phyloP scores from a whole-genome alignment of 768 basidiomycete species.

The Suillus fuscotomentosus region DNA sequence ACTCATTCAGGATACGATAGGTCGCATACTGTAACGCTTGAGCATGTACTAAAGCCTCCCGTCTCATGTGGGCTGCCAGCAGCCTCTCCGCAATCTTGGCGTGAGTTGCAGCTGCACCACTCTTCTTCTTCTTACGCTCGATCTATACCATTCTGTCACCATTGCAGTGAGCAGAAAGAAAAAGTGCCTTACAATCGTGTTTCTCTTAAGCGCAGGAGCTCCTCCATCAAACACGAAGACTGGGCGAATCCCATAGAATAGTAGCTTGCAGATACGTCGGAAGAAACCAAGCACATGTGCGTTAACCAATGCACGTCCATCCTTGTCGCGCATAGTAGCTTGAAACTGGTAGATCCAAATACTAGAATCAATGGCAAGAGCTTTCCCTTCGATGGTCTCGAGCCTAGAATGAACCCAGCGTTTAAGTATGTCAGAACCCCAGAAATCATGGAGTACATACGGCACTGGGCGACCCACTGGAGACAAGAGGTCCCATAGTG shows the following conservation, averaged over 20 bases:
- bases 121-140: conserved; percentile 88
- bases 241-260: conserved; percentile 97
- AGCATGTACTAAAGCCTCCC: conserved; percentile 76
- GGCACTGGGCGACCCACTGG: conserved; percentile 95
- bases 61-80: conserved; percentile 89
- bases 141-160: conserved; percentile 44
- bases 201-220: conserved; percentile 85
- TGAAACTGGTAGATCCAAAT: conserved; percentile 99
- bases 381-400: conserved; percentile 93
- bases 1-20: background rate
- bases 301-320: conserved; percentile 86
- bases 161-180: background rate
- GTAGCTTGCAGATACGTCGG: conserved; percentile 86
- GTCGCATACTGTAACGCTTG: conserved; percentile 40
- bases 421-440: conserved; percentile 3
- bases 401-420: conserved; percentile 48
- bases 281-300: conserved; percentile 92
- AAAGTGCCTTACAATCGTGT: conserved; percentile 68
- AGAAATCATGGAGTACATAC: conserved; percentile 43
- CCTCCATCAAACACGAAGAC: conserved; percentile 99
- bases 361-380: conserved; percentile 96
- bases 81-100: conserved; percentile 87
- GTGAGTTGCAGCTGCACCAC: conserved; percentile 84
- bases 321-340: conserved; percentile 98
- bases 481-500: conserved; percentile 86